A percentile compares a stretch with the other conserved stretches of the same genome.
Conservation (phyloP, 768 basidiomycete species). For the Termitomyces eurrhizus region DNA sequence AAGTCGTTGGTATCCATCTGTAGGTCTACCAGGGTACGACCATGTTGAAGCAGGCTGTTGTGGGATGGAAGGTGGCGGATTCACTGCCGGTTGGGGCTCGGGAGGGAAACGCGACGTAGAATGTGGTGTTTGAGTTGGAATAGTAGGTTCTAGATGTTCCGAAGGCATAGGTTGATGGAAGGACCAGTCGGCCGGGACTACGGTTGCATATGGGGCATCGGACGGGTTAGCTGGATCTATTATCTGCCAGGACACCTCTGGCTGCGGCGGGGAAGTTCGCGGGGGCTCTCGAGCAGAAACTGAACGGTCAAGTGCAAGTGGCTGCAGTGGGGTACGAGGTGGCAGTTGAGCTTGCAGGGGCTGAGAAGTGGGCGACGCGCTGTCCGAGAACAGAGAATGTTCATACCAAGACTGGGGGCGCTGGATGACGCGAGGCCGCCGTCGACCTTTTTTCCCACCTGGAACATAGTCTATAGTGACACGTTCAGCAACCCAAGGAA, state of each 20-base stretch:
- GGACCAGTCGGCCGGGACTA: slow-evolving; percentile 9
- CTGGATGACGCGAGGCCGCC: slow-evolving; percentile 8
- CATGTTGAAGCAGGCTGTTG: not conserved
- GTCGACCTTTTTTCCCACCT: slow-evolving; percentile 14
- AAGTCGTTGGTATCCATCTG: not conserved
- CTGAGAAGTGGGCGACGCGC: slow-evolving; percentile 10
- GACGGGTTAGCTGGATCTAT: not conserved
- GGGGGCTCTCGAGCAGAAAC: not conserved
- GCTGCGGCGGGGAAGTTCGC: not conserved
- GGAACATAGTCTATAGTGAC: slow-evolving; percentile 31
- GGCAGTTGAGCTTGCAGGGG: not conserved
- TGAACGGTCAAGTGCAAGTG: not conserved
- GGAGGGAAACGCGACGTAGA: not conserved
- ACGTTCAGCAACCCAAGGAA: slow-evolving; percentile 33
- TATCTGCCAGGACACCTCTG: not conserved
- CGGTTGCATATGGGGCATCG: slow-evolving; percentile 8
- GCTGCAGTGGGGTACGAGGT: not conserved
- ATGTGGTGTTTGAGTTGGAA: not conserved
- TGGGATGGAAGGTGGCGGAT: not conserved
- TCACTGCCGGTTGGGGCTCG: not conserved
- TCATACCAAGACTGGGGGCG: slow-evolving; percentile 17
- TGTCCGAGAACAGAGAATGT: slow-evolving; percentile 12
- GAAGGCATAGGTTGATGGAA: not conserved
- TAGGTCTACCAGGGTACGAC: not conserved
- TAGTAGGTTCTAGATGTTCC: not conserved